phyloP scores from a whole-genome alignment of 2,329 filamentous ascomycete genomes.

The Fusarium setosum region DNA sequence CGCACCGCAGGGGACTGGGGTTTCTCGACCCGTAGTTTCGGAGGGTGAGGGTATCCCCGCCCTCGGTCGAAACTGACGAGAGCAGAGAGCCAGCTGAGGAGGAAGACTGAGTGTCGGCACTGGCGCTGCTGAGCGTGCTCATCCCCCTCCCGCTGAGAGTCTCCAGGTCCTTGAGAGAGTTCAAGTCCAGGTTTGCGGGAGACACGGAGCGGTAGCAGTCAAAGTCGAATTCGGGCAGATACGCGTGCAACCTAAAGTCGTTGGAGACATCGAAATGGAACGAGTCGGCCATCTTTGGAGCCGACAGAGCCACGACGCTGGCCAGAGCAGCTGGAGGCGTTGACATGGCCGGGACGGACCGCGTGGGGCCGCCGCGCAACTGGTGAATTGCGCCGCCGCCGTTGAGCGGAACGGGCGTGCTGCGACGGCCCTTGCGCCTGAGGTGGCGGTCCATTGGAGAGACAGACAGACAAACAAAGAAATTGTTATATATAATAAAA shows the following conservation, averaged over 20 bases:
- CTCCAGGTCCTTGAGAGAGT: not conserved
- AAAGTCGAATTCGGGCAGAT: slow-evolving; percentile 14
- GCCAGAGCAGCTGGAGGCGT: slow-evolving; percentile 12
- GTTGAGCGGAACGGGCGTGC: slow-evolving; percentile 5
- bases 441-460: slow-evolving; percentile 17
- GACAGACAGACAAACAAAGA: too few species aligned
- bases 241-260: not conserved
- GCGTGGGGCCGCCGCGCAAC: slow-evolving; percentile 28
- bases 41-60: slow-evolving; percentile 35
- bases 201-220: slow-evolving; percentile 26
- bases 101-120: slow-evolving; percentile 39
- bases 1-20: slow-evolving; percentile 38
- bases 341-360: slow-evolving; percentile 13
- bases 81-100: slow-evolving; percentile 46
- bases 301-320: not conserved
- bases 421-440: slow-evolving; percentile 13
- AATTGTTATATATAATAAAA: too few species aligned
- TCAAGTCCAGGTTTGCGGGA: slow-evolving; percentile 16
- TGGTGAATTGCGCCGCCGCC: too few species aligned
- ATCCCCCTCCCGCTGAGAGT: slow-evolving; percentile 19
- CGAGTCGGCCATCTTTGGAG: not conserved
- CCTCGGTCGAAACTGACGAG: slow-evolving; percentile 46
- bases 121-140: slow-evolving; percentile 38
- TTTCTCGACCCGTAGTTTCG: slow-evolving; percentile 32
- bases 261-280: not conserved